Base-by-base conservation (phyloP, 192 early-diverging fungal species). In the Cladochytrium replicatum region DNA sequence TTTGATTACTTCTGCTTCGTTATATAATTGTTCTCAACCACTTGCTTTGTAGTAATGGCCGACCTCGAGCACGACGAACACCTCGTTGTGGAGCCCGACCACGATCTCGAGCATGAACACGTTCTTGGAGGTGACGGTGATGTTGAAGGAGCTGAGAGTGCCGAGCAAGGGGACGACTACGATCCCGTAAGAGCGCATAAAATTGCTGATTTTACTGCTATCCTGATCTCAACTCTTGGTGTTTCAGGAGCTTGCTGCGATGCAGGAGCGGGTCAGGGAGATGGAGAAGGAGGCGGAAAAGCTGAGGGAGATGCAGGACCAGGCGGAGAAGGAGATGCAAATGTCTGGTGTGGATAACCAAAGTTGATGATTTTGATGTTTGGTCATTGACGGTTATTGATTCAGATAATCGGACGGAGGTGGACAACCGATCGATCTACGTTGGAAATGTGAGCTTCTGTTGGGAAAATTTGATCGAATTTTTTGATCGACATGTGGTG, bases 391-490 rank as follows among this genome's bases (percentile, higher is more conserved):
- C 13, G 9, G 15, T 13, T 11, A 52, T 28, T 24, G 26, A n/a
- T 30, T n/a, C n/a, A 6, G 53, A 42, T 60, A 77, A 80, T 28
- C 78, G 77, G 48, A 83, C 85, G 39, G 82, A 83, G 30, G 80
- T 85, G 17, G 93, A 99, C 38, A 51, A 63, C 11, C 69, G 93
- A 56, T 97, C 92, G 24, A 83, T 94, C 41, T 95, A 94, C 60
- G 87, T 97, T 22, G 90, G 93, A 28, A 95, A 91, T 70, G 92
- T 81, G 66, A 56, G 66, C n/a, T n/a, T n/a, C n/a, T n/a, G n/a
- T n/a, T n/a, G n/a, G 13, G 34, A 17, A 13, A 13, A 13, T 37
- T 37, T 6, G 6, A 26, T 46, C 26, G 19, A 1, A 23, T 27
- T 32, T 19, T 64, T 15, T 8, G 5, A 67, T 21, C 9, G 13